Base-by-base conservation (phyloP, 1,284 basidiomycete genomes). In the Marasmius fiardii region DNA sequence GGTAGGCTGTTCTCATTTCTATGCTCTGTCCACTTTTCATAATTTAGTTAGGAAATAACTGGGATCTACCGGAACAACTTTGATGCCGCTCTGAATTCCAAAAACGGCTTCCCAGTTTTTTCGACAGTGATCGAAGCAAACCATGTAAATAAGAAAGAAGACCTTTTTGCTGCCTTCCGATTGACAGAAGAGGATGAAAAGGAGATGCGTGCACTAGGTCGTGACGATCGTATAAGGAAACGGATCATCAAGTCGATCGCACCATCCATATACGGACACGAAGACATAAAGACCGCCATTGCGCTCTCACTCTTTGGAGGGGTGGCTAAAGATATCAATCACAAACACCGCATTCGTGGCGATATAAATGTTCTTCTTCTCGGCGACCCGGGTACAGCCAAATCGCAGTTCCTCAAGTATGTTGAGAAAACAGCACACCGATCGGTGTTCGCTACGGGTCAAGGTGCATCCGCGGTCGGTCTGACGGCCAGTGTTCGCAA, bases 61-160 rank as follows among this genome's bases (percentile, higher is more conserved):
- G 96, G 96, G 57, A 87, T 98, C 63, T 99, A 99, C 72, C 86
- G 95, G 63, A 99, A 99, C 77, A 99, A 99, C 72, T 99, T 98
- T 65, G 96, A 99, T 68, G 95, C 95, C 4, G 92, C 95, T 1
- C 83, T 99, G 64, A 99, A 99, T 73, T 89, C 94, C 47, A 99
- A 98, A 77, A 98, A 99, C 64, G 97, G 96, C 23, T 99, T 99
- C 77, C 96, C 96, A 0, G 97, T 99, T 41, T 99, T 99, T 76
- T 95, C 95, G 3, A 99, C 96, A 5, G 84, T 99, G 55, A 89
- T 99, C 59, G 96, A 99, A 70, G 96, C 96, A 16, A 99, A 99
- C 71, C 92, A 97, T 66, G 80, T 98, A 72, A 95, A 95, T 76
- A 98, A 98, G 78, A 96, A 97, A 69, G 95, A 98, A 71, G 88